These are phyloP conservation scores for Botryotinia calthae DNA, from an alignment of 2,329 filamentous ascomycete species.

Conservation along the genomic window DNA sequence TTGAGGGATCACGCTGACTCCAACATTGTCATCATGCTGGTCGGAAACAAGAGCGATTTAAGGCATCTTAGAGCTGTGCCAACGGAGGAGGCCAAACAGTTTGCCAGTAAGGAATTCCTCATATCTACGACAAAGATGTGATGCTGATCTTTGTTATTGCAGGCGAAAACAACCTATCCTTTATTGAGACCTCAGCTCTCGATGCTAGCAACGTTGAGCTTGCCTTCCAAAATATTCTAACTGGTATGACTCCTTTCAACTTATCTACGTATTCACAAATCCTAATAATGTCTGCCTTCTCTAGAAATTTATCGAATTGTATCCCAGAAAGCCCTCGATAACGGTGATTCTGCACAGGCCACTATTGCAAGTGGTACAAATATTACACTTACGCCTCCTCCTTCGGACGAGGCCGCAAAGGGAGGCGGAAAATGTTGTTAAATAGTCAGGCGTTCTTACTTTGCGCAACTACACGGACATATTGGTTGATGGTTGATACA, in stretches of 20 bases:
- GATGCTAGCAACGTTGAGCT: conserved; percentile 99
- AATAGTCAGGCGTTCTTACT: conserved; percentile 33
- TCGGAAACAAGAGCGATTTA: conserved; percentile 99
- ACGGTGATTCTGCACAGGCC: conserved; percentile 76
- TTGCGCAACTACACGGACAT: conserved; percentile 22
- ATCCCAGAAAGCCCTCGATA: conserved; percentile 93
- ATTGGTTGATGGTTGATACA: conserved; percentile 32
- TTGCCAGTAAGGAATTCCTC: conserved; percentile 69
- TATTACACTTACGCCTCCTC: conserved; percentile 83
- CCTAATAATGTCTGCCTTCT: conserved; percentile 22
- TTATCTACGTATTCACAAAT: background rate
- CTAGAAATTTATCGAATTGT: conserved; percentile 99
- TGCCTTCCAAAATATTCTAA: conserved; percentile 99
- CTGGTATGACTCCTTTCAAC: conserved; percentile 60
- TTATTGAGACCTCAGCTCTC: conserved; percentile 98
- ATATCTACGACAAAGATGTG: conserved; percentile 13
- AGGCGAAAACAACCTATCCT: conserved; percentile 98
- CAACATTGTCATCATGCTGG: conserved; percentile 99
- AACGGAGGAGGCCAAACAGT: conserved; percentile 95
- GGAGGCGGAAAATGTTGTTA: conserved; percentile 75
- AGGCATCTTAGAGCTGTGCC: conserved; percentile 94
- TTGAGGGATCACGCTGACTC: conserved; percentile 95
- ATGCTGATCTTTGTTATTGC: conserved; percentile 35
- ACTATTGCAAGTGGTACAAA: conserved; percentile 77
- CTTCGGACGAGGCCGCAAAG: conserved; percentile 73